phyloP scores from a whole-genome alignment of 169 alveolate species.

The Plasmodium chabaudi region DNA sequence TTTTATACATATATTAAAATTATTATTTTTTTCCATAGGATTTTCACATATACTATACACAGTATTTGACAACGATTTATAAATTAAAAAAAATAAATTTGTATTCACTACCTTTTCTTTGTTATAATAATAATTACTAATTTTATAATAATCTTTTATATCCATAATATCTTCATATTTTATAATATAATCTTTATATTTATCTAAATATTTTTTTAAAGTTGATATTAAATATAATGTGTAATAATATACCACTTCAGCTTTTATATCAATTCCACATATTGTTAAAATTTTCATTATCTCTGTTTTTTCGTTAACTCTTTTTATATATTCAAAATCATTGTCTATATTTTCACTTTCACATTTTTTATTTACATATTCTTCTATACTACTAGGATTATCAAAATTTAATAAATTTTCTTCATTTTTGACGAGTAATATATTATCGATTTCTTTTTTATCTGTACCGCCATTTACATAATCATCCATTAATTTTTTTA shows the following conservation, averaged over 20 bases:
- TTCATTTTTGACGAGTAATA: slow-evolving; percentile 10
- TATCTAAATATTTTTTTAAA: neutral
- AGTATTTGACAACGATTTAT: slow-evolving; percentile 8
- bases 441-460: neutral
- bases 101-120: slow-evolving; percentile 2
- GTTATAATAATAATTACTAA: slow-evolving; percentile 31
- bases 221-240: neutral
- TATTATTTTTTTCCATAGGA: neutral
- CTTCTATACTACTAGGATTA: neutral
- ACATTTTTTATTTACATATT: slow-evolving; percentile 12
- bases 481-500: slow-evolving; percentile 18
- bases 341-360: neutral
- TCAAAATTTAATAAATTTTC: slow-evolving; percentile 7
- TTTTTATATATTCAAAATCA: neutral
- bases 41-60: slow-evolving; percentile 36
- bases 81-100: slow-evolving; percentile 2
- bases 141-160: slow-evolving; percentile 8
- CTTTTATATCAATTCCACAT: slow-evolving; percentile 30
- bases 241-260: slow-evolving; percentile 12
- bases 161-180: slow-evolving; percentile 30
- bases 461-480: neutral
- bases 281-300: slow-evolving; percentile 14
- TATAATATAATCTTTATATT: slow-evolving; percentile 5
- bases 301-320: slow-evolving; percentile 7
- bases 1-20: slow-evolving; percentile 1